Conservation (phyloP, 2,329 filamentous ascomycete species). For the Periconia digitata region DNA sequence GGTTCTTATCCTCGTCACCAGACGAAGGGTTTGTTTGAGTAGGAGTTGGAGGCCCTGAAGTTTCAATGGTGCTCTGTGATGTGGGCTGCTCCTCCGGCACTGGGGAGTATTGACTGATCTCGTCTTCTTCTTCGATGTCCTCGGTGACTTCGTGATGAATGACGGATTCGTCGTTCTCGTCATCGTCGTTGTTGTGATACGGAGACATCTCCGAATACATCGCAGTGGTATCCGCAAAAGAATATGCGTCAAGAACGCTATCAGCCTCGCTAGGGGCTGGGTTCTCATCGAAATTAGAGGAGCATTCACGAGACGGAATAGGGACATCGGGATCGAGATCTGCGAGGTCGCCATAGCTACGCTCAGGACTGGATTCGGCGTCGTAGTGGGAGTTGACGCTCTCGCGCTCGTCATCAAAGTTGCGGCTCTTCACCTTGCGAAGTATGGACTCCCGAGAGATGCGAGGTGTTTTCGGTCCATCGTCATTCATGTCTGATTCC, state of each 20-base stretch:
- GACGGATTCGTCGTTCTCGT: conserved; percentile 50
- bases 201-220: conserved; percentile 56
- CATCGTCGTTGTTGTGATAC: conserved; percentile 4
- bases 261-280: conserved; percentile 60
- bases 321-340: conserved; percentile 82
- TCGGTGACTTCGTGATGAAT: conserved; percentile 55
- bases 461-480: conserved; percentile 68
- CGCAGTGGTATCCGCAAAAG: conserved; percentile 58
- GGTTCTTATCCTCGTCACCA: conserved; percentile 30
- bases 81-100: conserved; percentile 41
- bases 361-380: conserved; percentile 58
- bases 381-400: conserved; percentile 31
- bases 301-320: conserved; percentile 80
- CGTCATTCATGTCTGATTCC: conserved; percentile 29
- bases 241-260: conserved; percentile 61
- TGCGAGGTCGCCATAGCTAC: conserved; percentile 54
- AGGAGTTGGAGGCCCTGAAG: conserved; percentile 51
- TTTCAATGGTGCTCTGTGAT: conserved; percentile 39
- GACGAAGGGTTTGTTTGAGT: conserved; percentile 35
- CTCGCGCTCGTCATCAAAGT: conserved; percentile 51
- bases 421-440: conserved; percentile 73
- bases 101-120: conserved; percentile 60
- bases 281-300: conserved; percentile 59
- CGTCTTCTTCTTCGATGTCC: conserved; percentile 46
- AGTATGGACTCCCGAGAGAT: conserved; percentile 95